phyloP scores from a whole-genome alignment of 345 rosid genomes.

The Bruguiera sexangula region DNA sequence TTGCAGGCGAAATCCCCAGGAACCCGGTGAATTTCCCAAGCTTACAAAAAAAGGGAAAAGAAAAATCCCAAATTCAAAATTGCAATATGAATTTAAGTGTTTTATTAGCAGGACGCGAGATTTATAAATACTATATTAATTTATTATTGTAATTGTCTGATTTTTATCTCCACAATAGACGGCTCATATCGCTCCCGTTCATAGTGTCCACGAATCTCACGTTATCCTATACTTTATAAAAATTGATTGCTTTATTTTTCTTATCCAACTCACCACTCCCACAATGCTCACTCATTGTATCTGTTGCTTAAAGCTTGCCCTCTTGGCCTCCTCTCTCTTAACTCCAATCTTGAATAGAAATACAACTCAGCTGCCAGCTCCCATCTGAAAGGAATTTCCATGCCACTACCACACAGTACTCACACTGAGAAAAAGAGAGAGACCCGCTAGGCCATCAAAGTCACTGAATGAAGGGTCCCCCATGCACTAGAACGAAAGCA shows the following conservation, averaged over 20 bases:
- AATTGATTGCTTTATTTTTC: background rate
- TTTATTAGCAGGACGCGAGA: no score
- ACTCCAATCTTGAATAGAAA: slow-evolving; percentile 6
- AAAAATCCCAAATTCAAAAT: no score
- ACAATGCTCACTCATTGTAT: slow-evolving; percentile 48
- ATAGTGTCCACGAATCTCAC: no score
- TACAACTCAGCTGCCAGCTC: slow-evolving; percentile 49
- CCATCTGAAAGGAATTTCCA: slow-evolving; percentile 41
- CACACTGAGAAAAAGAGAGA: background rate
- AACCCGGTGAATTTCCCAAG: no score
- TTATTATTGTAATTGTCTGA: no score
- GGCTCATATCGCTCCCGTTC: no score
- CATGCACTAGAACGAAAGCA: slow-evolving; percentile 6
- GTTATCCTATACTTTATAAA: no score
- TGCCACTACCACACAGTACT: background rate
- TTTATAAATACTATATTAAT: no score
- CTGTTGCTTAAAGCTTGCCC: slow-evolving; percentile 62
- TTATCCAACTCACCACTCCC: background rate
- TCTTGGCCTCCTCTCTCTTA: slow-evolving; percentile 16
- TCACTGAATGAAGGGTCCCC: slow-evolving; percentile 32
- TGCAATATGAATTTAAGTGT: no score
- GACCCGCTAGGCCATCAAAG: slow-evolving; percentile 55
- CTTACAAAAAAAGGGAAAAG: no score
- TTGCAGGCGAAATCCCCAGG: slow-evolving; percentile 13
- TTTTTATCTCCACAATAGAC: no score